Percentiles rank a stretch among this genome's conserved stretches.
phyloP scores from a whole-genome alignment of 2,329 filamentous ascomycete genomes.

The Xylaria digitata region DNA sequence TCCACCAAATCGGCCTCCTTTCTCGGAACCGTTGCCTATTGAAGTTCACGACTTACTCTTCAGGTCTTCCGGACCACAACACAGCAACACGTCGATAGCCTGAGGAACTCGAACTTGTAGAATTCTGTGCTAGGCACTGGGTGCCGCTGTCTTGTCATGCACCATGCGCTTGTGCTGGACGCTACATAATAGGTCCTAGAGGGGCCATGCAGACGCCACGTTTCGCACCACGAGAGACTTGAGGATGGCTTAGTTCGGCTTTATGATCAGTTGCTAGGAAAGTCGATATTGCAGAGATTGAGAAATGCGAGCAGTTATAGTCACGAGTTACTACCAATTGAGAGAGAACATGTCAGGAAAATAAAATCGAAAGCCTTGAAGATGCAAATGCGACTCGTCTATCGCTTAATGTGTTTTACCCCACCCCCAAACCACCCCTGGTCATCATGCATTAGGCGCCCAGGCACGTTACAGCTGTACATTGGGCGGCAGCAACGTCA shows the following conservation, averaged over 20 bases:
- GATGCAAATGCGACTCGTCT: slow-evolving; percentile 13
- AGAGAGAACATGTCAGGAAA: slow-evolving; percentile 17
- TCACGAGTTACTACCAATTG: slow-evolving; percentile 11
- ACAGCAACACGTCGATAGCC: slow-evolving; percentile 31
- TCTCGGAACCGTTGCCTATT: slow-evolving; percentile 10
- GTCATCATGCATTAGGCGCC: slow-evolving; percentile 22
- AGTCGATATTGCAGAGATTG: background rate
- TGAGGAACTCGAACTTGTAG: slow-evolving; percentile 23
- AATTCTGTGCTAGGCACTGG: slow-evolving; percentile 14
- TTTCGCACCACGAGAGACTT: slow-evolving; percentile 34
- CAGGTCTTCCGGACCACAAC: slow-evolving; percentile 28
- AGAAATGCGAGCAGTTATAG: background rate
- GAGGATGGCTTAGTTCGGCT: slow-evolving; percentile 14
- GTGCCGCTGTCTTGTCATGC: slow-evolving; percentile 10
- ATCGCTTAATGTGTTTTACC: slow-evolving; percentile 22
- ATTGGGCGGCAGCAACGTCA: slow-evolving; percentile 24
- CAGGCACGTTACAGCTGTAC: slow-evolving; percentile 12
- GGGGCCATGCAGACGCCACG: slow-evolving; percentile 28
- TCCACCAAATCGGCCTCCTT: slow-evolving; percentile 28
- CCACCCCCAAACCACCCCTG: slow-evolving; percentile 24
- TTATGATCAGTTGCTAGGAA: background rate
- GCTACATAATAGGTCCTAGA: background rate
- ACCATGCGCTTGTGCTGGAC: background rate
- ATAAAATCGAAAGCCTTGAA: background rate
- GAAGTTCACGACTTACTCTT: slow-evolving; percentile 30